Percentiles rank a stretch among this genome's conserved stretches.
These are phyloP conservation scores for Phylloporus scabripes DNA, from an alignment of 768 basidiomycete species.

Conservation along the genomic window DNA sequence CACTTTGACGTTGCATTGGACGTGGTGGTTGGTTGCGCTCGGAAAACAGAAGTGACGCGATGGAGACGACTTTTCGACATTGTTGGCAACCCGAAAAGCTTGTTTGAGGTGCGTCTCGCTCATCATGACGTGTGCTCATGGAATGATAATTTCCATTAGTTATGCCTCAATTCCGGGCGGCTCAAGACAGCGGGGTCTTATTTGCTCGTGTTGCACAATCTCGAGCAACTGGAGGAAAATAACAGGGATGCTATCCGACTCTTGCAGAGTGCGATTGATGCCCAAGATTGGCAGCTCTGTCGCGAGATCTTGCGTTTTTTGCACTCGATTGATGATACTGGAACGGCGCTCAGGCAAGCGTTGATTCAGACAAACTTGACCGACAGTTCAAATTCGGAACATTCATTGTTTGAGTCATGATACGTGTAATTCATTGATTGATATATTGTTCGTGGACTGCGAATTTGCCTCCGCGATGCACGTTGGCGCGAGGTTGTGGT, in stretches of 20 bases:
- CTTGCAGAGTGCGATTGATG: slow-evolving; percentile 66
- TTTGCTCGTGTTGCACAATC: slow-evolving; percentile 86
- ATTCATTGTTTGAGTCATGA: neutral
- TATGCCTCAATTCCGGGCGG: slow-evolving; percentile 63
- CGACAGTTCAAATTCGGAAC: slow-evolving; percentile 3
- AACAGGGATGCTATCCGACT: slow-evolving; percentile 78
- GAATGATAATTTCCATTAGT: slow-evolving; percentile 39
- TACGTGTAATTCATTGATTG: neutral
- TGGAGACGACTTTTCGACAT: slow-evolving; percentile 88
- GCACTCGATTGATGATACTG: slow-evolving; percentile 87
- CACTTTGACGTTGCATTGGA: slow-evolving; percentile 89
- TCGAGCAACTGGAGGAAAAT: slow-evolving; percentile 80
- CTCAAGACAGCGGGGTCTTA: slow-evolving; percentile 90
- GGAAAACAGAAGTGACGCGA: slow-evolving; percentile 90
- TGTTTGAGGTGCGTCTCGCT: slow-evolving; percentile 72
- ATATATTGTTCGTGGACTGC: neutral
- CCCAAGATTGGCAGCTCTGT: slow-evolving; percentile 85
- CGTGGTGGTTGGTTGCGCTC: slow-evolving; percentile 91
- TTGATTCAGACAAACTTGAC: slow-evolving; percentile 46
- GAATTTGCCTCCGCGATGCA: neutral
- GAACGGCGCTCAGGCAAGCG: slow-evolving; percentile 59
- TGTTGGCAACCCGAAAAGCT: slow-evolving; percentile 82
- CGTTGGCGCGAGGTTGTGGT: too few species aligned
- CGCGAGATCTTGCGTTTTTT: slow-evolving; percentile 89
- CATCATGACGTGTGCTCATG: neutral